These are phyloP conservation scores for Cucurbita moschata DNA, from an alignment of 306 rosid species.

Conservation along the genomic window DNA sequence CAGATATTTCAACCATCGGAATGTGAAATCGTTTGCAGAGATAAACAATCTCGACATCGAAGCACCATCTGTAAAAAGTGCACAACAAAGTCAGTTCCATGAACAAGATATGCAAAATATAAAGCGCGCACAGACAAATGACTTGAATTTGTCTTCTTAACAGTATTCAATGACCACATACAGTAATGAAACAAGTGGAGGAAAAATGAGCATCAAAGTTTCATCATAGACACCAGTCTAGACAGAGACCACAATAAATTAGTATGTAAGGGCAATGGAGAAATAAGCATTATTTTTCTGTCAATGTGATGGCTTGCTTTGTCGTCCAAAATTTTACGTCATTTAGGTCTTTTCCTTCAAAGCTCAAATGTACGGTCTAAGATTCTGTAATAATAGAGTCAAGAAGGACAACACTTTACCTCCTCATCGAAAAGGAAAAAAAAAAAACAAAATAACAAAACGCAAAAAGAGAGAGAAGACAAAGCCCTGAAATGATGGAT, in stretches of 20 bases:
- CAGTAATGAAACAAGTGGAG: background rate
- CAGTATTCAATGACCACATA: too few species aligned
- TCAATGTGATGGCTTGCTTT: background rate
- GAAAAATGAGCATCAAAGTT: background rate
- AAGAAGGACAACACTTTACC: background rate
- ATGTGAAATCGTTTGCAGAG: slow-evolving; percentile 59
- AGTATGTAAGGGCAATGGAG: too few species aligned
- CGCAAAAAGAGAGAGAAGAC: background rate
- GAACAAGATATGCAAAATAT: background rate
- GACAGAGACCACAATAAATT: background rate
- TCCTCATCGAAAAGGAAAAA: background rate
- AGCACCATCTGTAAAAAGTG: slow-evolving; percentile 72
- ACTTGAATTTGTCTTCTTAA: too few species aligned
- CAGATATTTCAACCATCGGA: slow-evolving; percentile 75
- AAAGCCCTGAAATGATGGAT: background rate
- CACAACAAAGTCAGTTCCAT: background rate
- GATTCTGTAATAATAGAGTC: background rate
- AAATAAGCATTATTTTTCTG: background rate
- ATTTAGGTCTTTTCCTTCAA: background rate
- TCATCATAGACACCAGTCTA: background rate
- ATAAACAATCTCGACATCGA: slow-evolving; percentile 78
- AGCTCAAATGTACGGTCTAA: background rate
- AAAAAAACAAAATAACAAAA: background rate
- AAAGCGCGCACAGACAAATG: too few species aligned
- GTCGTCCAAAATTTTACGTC: background rate